A percentile compares a stretch with the other conserved stretches of the same genome.
Conservation (phyloP, 1,139 yeast genomes). For the Taphrina wiesneri region DNA sequence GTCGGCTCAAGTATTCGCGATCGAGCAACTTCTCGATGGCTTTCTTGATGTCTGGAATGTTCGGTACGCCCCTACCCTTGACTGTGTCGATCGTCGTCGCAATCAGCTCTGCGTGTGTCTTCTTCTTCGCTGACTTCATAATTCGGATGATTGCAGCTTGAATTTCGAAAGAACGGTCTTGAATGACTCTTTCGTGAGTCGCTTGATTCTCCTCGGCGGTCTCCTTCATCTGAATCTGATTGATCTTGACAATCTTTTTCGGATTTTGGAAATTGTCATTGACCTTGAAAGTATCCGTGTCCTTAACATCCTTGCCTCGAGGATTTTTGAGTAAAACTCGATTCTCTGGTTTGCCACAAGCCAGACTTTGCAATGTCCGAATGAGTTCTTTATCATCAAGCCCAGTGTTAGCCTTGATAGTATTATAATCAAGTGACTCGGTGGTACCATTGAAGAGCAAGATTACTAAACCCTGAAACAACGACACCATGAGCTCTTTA, state of each 20-base stretch:
- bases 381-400: constrained; percentile 40
- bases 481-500: constrained; percentile 44
- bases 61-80: constrained; percentile 43
- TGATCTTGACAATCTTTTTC: constrained; percentile 44
- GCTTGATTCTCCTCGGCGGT: constrained; percentile 42
- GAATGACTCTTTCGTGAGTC: constrained; percentile 41
- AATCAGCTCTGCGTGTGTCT: constrained; percentile 47
- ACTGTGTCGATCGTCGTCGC: constrained; percentile 43
- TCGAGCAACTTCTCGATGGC: constrained; percentile 46
- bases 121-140: constrained; percentile 61
- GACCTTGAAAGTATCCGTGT: constrained; percentile 43
- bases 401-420: constrained; percentile 41
- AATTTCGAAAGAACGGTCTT: constrained; percentile 45
- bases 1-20: constrained; percentile 43
- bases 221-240: constrained; percentile 44
- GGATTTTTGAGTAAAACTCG: constrained; percentile 43
- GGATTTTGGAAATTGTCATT: constrained; percentile 45
- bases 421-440: constrained; percentile 41
- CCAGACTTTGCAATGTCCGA: constrained; percentile 44
- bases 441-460: constrained; percentile 42
- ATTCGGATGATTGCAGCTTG: constrained; percentile 48
- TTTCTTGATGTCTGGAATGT: constrained; percentile 44
- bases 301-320: constrained; percentile 40
- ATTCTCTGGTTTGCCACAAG: constrained; percentile 42
- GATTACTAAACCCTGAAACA: constrained; percentile 45